phyloP scores from a whole-genome alignment of 202 grass and related monocot genomes.

The Cymbopogon flexuosus region DNA sequence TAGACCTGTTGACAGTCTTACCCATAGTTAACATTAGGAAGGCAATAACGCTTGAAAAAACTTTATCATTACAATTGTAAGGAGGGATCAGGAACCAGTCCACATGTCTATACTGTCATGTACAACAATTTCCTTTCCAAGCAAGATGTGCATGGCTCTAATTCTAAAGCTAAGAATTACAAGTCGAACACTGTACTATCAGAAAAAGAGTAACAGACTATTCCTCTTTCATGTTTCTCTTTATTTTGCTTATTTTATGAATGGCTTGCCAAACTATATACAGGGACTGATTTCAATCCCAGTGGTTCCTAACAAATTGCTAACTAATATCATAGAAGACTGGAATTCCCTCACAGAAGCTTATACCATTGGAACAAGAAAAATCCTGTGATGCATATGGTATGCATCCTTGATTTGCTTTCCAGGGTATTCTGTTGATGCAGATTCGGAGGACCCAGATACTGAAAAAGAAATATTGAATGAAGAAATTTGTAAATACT shows the following conservation, averaged over 20 bases:
- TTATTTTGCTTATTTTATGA: conserved; percentile 31
- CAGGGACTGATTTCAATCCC: conserved; percentile 32
- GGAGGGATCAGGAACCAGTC: neutral
- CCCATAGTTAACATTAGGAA: neutral
- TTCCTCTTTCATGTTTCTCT: neutral
- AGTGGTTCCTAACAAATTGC: conserved; percentile 23
- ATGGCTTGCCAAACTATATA: conserved; percentile 31
- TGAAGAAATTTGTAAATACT: conserved; percentile 5
- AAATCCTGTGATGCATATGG: neutral
- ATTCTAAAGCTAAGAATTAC: neutral
- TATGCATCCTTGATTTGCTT: conserved; percentile 23
- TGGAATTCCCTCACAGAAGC: neutral
- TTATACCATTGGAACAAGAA: neutral
- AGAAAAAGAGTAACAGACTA: neutral
- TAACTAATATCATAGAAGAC: conserved; percentile 16
- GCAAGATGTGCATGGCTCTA: neutral
- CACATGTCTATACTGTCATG: neutral
- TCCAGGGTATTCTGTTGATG: neutral
- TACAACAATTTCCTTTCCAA: neutral
- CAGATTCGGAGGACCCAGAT: conserved; percentile 15
- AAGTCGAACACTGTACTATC: neutral
- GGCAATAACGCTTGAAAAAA: neutral
- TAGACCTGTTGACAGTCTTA: neutral
- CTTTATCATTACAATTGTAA: neutral
- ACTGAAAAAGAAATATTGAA: conserved; percentile 16